Evolutionary conservation across 306 rosid genomes (phyloP).

Genomic region (Abrus pulchellus): DNA sequence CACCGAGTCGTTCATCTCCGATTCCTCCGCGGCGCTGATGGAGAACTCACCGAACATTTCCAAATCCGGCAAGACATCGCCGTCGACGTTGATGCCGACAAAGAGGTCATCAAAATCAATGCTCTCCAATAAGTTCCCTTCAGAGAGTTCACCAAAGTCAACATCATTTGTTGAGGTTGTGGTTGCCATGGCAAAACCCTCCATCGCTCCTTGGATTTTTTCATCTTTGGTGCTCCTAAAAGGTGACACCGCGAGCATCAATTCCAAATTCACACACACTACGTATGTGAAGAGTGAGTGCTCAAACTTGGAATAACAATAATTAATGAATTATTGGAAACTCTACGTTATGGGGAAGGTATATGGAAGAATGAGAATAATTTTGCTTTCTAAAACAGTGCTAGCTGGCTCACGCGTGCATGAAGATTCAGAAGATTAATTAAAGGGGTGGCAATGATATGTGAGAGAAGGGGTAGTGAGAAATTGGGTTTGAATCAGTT

Average conservation of each 20-base stretch:
- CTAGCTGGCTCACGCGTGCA: constrained; percentile 26
- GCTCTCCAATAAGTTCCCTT: constrained; percentile 71
- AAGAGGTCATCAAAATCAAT: constrained; percentile 85
- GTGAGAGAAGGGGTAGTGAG: too few species aligned
- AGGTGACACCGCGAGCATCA: constrained; percentile 85
- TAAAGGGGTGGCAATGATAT: too few species aligned
- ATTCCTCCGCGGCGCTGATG: constrained; percentile 57
- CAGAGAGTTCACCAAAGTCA: constrained; percentile 66
- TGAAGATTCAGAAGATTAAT: constrained; percentile 7
- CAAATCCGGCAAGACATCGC: constrained; percentile 81
- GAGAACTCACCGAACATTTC: constrained; percentile 78
- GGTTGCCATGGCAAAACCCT: constrained; percentile 58
- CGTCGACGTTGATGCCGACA: constrained; percentile 62
- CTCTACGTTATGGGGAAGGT: not conserved
- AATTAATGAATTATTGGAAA: not conserved
- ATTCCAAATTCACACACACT: constrained; percentile 42
- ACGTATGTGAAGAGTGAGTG: not conserved
- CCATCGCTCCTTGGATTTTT: constrained; percentile 64
- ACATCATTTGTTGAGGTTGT: not conserved
- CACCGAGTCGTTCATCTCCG: constrained; percentile 56
- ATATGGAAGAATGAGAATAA: too few species aligned
- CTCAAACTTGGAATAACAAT: not conserved
- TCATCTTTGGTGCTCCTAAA: constrained; percentile 68
- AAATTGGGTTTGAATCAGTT: too few species aligned
- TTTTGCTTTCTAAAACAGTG: constrained; percentile 1